Base-by-base conservation (phyloP, 2,329 filamentous ascomycete species). In the Lasiodiplodia sp. region DNA sequence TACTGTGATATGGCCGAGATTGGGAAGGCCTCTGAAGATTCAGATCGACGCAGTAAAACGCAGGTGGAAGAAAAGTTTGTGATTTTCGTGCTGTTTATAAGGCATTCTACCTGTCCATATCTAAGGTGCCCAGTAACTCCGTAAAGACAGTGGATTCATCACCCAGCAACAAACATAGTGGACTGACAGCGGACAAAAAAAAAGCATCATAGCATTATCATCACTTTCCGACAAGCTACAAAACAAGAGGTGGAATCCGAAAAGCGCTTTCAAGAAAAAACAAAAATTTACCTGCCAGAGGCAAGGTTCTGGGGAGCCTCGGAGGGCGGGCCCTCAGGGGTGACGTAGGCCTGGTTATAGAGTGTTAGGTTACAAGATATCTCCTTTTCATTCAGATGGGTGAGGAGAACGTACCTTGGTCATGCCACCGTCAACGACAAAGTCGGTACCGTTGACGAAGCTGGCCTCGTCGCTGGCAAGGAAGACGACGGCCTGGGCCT, bases 401-500 rank as follows among this genome's bases (percentile, higher is more conserved):
- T 18, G 3, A n/a, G 6, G 2, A n/a, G 11, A 18, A 10, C 66
- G 38, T 38, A 68, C 86, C 86, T 92, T 97, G 75, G 90, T 95
- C 92, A 99, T 93, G 70, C 95, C 95, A 69, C 96, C 96, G 76
- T 99, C 96, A 31, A 98, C 94, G 4, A 97, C 91, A 82, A 98
- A 97, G 78, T 98, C 96, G 69, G 88, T 91, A 12, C 92, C 94
- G 72, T 96, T 97, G 76, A 97, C 92, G 75, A 96, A 97, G 84
- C 91, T 93, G 76, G 91, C 89, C 84, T 97, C 93, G 73, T 97
- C 93, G 72, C 90, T 94, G 10, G 93, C 93, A 70, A 97, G 82
- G 83, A 97, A 97, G 8, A 97, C 78, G 0, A 97, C 94, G 7
- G 92, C 94, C 71, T 96, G 91, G 0, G 94, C 94, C 84, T 97